phyloP scores from a whole-genome alignment of 2,329 filamentous ascomycete species.

The Fusarium sambucinum region DNA sequence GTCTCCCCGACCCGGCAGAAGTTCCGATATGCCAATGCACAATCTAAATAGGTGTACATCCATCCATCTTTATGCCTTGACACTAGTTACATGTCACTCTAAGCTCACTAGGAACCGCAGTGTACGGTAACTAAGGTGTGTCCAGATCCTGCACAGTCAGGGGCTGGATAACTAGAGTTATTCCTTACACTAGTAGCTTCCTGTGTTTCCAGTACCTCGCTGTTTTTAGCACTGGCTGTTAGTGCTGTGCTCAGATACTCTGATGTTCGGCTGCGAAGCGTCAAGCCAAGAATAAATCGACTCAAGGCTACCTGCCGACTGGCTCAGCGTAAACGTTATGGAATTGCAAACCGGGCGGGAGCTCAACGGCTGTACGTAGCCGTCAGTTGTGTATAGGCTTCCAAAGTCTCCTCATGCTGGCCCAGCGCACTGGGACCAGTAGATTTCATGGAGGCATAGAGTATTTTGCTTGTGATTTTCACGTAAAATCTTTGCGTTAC shows the following conservation, averaged over 20 bases:
- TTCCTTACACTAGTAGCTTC: neutral
- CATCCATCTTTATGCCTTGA: neutral
- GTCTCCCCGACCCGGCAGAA: slow-evolving; percentile 48
- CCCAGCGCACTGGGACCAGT: slow-evolving; percentile 35
- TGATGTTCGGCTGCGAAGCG: neutral
- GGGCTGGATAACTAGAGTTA: slow-evolving; percentile 1
- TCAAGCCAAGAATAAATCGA: neutral
- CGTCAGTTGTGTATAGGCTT: slow-evolving; percentile 15
- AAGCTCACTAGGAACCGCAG: slow-evolving; percentile 1
- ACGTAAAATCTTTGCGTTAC: slow-evolving; percentile 10
- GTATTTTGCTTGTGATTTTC: neutral
- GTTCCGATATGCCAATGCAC: slow-evolving; percentile 48
- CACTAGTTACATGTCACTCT: neutral
- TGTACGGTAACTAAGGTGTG: slow-evolving; percentile 3
- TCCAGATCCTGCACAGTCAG: slow-evolving; percentile 24
- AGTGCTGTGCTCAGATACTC: slow-evolving; percentile 2
- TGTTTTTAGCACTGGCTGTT: slow-evolving; percentile 1
- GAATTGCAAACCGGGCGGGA: neutral
- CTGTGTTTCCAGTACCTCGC: slow-evolving; percentile 8
- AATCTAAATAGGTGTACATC: neutral
- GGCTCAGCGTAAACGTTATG: neutral
- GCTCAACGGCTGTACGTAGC: slow-evolving; percentile 23
- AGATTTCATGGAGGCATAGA: neutral
- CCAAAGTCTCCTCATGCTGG: slow-evolving; percentile 1
- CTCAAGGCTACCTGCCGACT: slow-evolving; percentile 20